These are phyloP conservation scores for Calonectria henricotiae DNA, from an alignment of 2,329 filamentous ascomycete species.

Conservation along the genomic window DNA sequence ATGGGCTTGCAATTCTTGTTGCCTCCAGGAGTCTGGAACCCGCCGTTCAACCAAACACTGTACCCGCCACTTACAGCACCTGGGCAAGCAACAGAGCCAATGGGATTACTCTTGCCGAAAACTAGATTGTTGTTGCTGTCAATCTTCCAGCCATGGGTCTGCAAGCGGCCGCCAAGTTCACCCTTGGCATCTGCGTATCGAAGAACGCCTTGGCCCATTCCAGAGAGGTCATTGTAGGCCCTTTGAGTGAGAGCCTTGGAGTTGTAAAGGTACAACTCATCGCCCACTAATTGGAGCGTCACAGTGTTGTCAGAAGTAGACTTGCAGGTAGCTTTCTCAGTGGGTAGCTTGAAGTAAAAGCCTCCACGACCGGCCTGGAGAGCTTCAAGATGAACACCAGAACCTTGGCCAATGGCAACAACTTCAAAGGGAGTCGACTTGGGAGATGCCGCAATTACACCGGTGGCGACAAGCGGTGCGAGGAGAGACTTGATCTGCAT, in stretches of 20 bases:
- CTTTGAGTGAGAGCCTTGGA: conserved; percentile 63
- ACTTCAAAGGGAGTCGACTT: conserved; percentile 63
- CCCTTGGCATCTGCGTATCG: conserved; percentile 66
- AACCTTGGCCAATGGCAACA: conserved; percentile 67
- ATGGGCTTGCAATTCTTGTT: conserved; percentile 60
- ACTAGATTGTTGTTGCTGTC: conserved; percentile 63
- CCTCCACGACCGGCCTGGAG: conserved; percentile 64
- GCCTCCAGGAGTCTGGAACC: conserved; percentile 56
- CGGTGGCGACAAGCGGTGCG: conserved; percentile 49
- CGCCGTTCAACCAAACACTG: conserved; percentile 58
- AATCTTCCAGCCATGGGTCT: conserved; percentile 67
- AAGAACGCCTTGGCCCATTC: conserved; percentile 73
- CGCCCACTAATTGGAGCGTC: conserved; percentile 66
- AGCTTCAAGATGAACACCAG: conserved; percentile 64
- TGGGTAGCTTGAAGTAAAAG: conserved; percentile 63
- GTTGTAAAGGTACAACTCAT: conserved; percentile 66
- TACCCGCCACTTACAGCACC: conserved; percentile 60
- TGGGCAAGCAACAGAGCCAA: conserved; percentile 70
- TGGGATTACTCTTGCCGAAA: conserved; percentile 59
- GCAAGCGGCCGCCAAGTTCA: conserved; percentile 58
- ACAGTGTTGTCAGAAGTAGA: conserved; percentile 61
- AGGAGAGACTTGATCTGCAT: conserved; percentile 54
- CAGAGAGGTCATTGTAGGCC: conserved; percentile 70
- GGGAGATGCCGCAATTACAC: conserved; percentile 50
- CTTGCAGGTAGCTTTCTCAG: conserved; percentile 68